Evolutionary conservation across 2,329 filamentous ascomycete species (phyloP).

Genomic region (Talaromyces islandicus): DNA sequence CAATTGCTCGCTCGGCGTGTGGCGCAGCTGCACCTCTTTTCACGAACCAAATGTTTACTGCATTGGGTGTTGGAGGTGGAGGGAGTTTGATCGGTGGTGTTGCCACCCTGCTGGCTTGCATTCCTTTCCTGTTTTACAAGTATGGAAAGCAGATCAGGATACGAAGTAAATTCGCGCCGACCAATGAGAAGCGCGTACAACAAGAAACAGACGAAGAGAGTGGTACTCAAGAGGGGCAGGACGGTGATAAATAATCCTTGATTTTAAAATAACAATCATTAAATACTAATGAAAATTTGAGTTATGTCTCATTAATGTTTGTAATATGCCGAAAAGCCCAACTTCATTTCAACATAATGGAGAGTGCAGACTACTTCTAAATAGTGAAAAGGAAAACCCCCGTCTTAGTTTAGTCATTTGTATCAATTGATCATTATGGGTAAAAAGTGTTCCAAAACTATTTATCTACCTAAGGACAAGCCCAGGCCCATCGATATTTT

Average conservation of each 20-base stretch:
- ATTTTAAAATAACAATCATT: neutral
- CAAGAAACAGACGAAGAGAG: neutral
- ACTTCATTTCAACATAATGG: no score
- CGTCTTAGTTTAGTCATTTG: no score
- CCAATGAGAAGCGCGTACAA: neutral
- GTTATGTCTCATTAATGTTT: neutral
- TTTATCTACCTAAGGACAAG: no score
- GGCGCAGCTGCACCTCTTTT: constrained; percentile 10
- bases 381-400: no score
- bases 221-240: neutral
- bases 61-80: constrained; percentile 7
- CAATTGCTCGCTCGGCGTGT: constrained; percentile 14
- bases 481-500: no score
- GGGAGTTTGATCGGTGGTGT: constrained; percentile 10
- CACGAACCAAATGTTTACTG: constrained; percentile 10
- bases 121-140: constrained; percentile 59
- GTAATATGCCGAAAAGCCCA: no score
- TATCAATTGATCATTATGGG: no score
- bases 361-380: no score
- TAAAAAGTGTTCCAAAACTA: no score
- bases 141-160: constrained; percentile 54
- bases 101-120: neutral
- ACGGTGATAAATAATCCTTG: neutral
- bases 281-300: neutral
- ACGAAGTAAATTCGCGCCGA: constrained; percentile 73